Base-by-base conservation (phyloP, 768 basidiomycete species). In the Leccinum fibrillosum region DNA sequence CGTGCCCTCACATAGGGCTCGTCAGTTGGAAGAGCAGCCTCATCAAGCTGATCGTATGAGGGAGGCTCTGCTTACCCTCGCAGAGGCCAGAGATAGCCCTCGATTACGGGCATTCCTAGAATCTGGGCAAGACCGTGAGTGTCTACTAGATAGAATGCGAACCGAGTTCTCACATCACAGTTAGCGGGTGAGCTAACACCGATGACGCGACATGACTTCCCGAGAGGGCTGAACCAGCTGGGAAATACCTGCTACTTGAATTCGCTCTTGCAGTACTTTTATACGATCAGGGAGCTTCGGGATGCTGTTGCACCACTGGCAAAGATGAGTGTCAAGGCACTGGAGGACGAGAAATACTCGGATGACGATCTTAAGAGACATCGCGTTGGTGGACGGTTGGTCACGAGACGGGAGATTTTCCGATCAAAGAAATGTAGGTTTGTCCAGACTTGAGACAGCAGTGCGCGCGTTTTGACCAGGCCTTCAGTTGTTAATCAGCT, bases 211-310 rank as follows among this genome's bases (percentile, higher is more conserved):
- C 78, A 78, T 4, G 91, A 92, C 60, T 78, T 89, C 67, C 93
- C 93, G 26, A 82, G 92, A 56, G 94, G 93, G 5, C 79, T 95
- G 28, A 89, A 94, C 67, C 93, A 95, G 67, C 80, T 92, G 21
- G 91, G 92, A 52, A 94, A 93, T 64, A 94, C 92, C 0, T 93
- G 92, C 66, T 93, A 92, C 66, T 76, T 91, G 49, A 94, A 92
- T 67, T 93, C 89, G 37, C 76, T 90, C 34, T 56, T 66, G 45
- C 69, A 96, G 89, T 97, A 96, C 71, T 95, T 97, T 70, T 96
- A 94, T 71, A 96, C 94, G n/a, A 93, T 97, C 72, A 89, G 84
- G 67, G 91, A 94, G 35, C 82, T 97, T 26, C 82, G 94, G 32
- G 86, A 88, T 19, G 86, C 89, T 6, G 85, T 96, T 9, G 76